Evolutionary conservation across 1,284 basidiomycete genomes (phyloP).

Genomic region (Ganoderma resinaceum): DNA sequence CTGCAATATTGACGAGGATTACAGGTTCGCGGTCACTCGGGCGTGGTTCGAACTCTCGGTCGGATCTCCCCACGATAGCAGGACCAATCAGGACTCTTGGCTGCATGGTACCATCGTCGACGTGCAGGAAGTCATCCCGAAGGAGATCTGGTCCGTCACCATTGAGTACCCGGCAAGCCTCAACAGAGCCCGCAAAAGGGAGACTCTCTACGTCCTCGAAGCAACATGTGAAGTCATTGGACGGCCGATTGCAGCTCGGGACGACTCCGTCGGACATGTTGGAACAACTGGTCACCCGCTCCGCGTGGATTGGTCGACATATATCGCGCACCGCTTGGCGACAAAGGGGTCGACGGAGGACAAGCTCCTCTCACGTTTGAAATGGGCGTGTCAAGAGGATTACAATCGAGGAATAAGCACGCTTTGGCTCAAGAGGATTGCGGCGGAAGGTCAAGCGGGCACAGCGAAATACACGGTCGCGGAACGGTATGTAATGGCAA

Average conservation of each 20-base stretch:
- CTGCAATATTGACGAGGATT: background rate
- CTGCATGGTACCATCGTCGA: conserved; percentile 48
- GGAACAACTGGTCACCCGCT: conserved; percentile 36
- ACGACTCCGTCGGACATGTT: background rate
- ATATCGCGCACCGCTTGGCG: conserved; percentile 46
- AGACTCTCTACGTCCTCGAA: conserved; percentile 63
- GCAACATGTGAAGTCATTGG: conserved; percentile 76
- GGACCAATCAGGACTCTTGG: conserved; percentile 41
- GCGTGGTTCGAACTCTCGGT: conserved; percentile 69
- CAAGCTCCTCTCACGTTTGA: conserved; percentile 47
- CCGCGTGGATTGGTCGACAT: conserved; percentile 70
- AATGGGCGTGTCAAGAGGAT: conserved; percentile 73
- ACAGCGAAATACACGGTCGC: conserved; percentile 55
- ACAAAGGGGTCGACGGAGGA: conserved; percentile 2
- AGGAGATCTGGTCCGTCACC: conserved; percentile 66
- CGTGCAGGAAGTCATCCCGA: conserved; percentile 56
- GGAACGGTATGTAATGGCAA: conserved; percentile 67
- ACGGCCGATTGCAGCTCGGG: conserved; percentile 16
- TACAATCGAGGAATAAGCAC: conserved; percentile 71
- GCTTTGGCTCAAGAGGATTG: conserved; percentile 59
- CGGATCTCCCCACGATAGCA: conserved; percentile 40
- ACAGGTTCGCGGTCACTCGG: conserved; percentile 66
- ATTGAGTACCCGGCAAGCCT: conserved; percentile 35
- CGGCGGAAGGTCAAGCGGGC: conserved; percentile 51
- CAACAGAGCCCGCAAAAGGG: conserved; percentile 16